Percentiles rank a stretch among this genome's conserved stretches.
Evolutionary conservation across 495 filamentous ascomycete species (phyloP).

Genomic region (Chaetomidium leptoderma): DNA sequence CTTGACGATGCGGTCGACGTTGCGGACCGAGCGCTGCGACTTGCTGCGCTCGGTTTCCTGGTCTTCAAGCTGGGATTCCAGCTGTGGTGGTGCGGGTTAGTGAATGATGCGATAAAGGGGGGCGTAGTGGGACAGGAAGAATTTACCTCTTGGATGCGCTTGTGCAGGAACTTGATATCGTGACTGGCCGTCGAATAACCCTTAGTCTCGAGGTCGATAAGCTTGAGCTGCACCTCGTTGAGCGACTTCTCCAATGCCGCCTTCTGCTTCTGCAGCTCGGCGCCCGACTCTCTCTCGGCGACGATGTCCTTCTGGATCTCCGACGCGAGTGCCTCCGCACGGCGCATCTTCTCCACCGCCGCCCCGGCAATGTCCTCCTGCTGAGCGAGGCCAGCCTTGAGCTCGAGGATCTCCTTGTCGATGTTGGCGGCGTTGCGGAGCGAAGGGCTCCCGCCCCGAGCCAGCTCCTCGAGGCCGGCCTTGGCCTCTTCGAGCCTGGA

Average conservation of each 20-base stretch:
- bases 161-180: slow-evolving; percentile 91
- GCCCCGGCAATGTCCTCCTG: slow-evolving; percentile 91
- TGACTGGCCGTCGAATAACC: slow-evolving; percentile 90
- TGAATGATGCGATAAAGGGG: slow-evolving; percentile 16
- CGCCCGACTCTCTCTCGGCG: slow-evolving; percentile 79
- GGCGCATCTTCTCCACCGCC: slow-evolving; percentile 96
- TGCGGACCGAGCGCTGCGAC: slow-evolving; percentile 81
- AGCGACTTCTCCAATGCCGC: slow-evolving; percentile 81
- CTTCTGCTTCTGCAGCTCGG: slow-evolving; percentile 87
- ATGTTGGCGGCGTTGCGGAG: slow-evolving; percentile 88
- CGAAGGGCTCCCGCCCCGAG: slow-evolving; percentile 79
- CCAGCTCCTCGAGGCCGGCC: slow-evolving; percentile 86
- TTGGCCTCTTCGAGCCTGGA: slow-evolving; percentile 82
- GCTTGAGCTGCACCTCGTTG: slow-evolving; percentile 84
- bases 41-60: slow-evolving; percentile 72
- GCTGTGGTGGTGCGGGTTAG: slow-evolving; percentile 50
- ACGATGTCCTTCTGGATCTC: slow-evolving; percentile 95
- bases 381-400: slow-evolving; percentile 84
- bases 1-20: slow-evolving; percentile 89
- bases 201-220: slow-evolving; percentile 95
- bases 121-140: slow-evolving; percentile 1
- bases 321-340: slow-evolving; percentile 78
- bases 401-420: slow-evolving; percentile 83
- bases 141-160: slow-evolving; percentile 90
- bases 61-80: slow-evolving; percentile 85